phyloP scores from a whole-genome alignment of 2,329 filamentous ascomycete genomes.

The Malbranchea cinnamomea region DNA sequence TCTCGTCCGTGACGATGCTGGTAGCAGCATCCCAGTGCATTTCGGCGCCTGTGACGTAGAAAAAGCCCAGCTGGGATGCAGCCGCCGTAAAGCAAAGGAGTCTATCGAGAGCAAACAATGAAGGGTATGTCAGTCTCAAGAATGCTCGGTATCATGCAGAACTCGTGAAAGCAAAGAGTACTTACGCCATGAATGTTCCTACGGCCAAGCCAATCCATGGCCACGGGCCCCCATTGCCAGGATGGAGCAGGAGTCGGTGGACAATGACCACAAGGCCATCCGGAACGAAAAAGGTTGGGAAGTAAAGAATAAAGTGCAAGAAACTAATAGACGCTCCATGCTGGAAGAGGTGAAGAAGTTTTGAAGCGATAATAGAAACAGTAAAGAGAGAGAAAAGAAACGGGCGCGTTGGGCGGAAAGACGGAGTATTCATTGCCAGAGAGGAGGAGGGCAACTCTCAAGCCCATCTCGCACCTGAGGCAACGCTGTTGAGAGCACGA shows the following conservation, averaged over 20 bases:
- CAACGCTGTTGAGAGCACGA: neutral
- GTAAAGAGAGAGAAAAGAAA: conserved; percentile 16
- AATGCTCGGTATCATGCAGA: neutral
- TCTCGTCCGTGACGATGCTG: conserved; percentile 16
- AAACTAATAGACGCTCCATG: conserved; percentile 14
- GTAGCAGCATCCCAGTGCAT: conserved; percentile 19
- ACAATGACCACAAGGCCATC: conserved; percentile 14
- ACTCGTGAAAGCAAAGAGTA: neutral
- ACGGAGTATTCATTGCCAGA: conserved; percentile 12
- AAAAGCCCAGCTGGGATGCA: conserved; percentile 19
- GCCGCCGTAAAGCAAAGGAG: conserved; percentile 12
- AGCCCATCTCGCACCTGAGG: conserved; percentile 7
- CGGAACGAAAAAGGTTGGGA: conserved; percentile 18
- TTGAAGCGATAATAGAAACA: conserved; percentile 15
- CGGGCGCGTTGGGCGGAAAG: conserved; percentile 13
- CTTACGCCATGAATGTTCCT: conserved; percentile 14
- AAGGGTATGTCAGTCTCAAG: neutral
- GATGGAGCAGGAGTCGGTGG: conserved; percentile 14
- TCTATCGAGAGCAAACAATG: conserved; percentile 8
- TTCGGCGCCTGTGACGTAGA: conserved; percentile 18
- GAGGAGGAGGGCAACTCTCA: conserved; percentile 1
- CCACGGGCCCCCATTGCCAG: conserved; percentile 8
- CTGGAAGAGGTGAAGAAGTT: conserved; percentile 16
- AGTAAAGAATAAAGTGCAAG: conserved; percentile 14
- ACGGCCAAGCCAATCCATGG: conserved; percentile 10